phyloP scores from a whole-genome alignment of 257 asterid species.

The Rauvolfia tetraphylla region DNA sequence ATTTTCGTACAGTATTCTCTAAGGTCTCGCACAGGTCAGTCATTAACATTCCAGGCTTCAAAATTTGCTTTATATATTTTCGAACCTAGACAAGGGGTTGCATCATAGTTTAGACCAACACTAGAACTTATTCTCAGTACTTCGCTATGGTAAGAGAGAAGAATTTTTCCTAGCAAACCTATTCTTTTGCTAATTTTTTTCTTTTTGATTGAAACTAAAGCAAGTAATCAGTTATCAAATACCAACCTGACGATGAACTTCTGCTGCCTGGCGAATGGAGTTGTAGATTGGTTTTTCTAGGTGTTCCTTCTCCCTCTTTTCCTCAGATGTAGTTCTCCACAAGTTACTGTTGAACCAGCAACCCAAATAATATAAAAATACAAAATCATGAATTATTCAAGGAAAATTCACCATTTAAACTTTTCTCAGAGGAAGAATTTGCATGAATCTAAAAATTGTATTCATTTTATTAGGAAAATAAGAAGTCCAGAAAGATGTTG shows the following conservation, averaged over 20 bases:
- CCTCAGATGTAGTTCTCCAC: constrained; percentile 97
- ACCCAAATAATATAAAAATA: not conserved
- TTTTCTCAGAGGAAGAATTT: not conserved
- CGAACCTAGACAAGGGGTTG: constrained; percentile 60
- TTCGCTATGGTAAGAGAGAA: not conserved
- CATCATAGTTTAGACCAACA: not conserved
- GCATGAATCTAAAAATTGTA: not conserved
- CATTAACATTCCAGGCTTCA: constrained; percentile 98
- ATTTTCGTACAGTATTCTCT: constrained; percentile 87
- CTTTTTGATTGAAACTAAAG: not conserved
- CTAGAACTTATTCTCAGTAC: not conserved
- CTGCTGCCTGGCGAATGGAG: constrained; percentile 96
- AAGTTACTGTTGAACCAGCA: constrained; percentile 50
- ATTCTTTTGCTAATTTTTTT: no score
- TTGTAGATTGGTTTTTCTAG: constrained; percentile 81
- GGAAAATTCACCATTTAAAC: not conserved
- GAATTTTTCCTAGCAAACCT: not conserved
- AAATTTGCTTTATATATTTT: constrained; percentile 59
- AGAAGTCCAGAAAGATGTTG: not conserved
- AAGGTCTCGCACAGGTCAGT: constrained; percentile 92
- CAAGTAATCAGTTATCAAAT: not conserved
- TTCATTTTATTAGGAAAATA: not conserved
- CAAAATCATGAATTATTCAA: not conserved
- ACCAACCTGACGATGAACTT: constrained; percentile 99
- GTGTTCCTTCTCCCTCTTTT: constrained; percentile 92